Base-by-base conservation (phyloP, 2,329 filamentous ascomycete species). In the Nemania diffusa region DNA sequence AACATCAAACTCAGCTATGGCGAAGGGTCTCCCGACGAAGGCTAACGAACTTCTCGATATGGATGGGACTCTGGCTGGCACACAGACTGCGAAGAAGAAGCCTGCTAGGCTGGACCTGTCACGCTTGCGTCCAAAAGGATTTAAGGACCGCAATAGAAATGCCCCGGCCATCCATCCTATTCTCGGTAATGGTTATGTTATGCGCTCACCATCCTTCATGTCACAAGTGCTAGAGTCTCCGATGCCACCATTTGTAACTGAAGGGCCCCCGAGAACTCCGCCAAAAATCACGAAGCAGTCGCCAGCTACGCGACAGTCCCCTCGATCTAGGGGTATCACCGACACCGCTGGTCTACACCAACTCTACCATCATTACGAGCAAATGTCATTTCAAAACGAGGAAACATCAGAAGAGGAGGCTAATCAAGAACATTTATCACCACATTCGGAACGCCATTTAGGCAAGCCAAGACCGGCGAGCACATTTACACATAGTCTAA, bases 301-400 rank as follows among this genome's bases (percentile, higher is more conserved):
- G 24, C 58, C 65, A 76, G 76, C 20, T 78, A 79, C 58, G 27
- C 61, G 50, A 26, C 42, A 64, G 29, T 72, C 72, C 51, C 69
- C 76, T 52, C 72, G 64, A 15, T 76, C 76, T 3, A 73, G 68
- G 57, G 77, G 77, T 1, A 73, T 73, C 34, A 74, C 68, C 20
- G 78, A 77, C 72, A 73, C 80, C 2, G 76, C 78, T 17, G 82
- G 82, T 2, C 74, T 87, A 24, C 80, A 85, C 50, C 83, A 83
- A 59, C 78, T 89, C 2, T 88, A 88, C 72, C 80, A 86, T 62
- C 85, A 88, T 72, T 88, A 89, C 72, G 87, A 88, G 74, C 82
- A 87, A 70, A 84, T 84, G 79, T 84, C 85, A 0, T 83, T 86
- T 64, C 82, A 82, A 15, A 77, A 84, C 20, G 73, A 75, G 34